Evolutionary conservation across 169 alveolate genomes (phyloP).

Genomic region (Cryptosporidium meleagridis): DNA sequence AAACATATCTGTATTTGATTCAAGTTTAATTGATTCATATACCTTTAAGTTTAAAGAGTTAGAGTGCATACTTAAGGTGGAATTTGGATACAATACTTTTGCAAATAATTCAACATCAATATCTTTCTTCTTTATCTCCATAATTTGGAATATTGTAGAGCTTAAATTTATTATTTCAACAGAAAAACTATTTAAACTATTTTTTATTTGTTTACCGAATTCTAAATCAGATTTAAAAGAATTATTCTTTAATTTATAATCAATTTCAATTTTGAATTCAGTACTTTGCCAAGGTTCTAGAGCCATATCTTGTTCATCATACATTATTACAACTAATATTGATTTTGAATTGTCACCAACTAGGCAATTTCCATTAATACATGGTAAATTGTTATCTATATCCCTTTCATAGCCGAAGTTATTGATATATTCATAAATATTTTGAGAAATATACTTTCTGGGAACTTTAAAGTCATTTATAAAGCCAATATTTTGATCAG

Average conservation of each 20-base stretch:
- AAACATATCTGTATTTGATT: neutral
- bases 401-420: neutral
- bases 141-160: neutral
- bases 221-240: neutral
- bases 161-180: conserved; percentile 1
- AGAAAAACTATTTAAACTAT: neutral
- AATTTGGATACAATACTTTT: conserved; percentile 3
- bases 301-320: conserved; percentile 11
- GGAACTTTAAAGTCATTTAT: neutral
- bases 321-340: conserved; percentile 9
- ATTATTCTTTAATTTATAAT: neutral
- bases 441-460: neutral
- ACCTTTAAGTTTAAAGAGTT: conserved; percentile 17
- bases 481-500: neutral
- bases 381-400: conserved; percentile 5
- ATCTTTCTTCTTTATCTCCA: neutral
- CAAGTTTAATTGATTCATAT: conserved; percentile 50
- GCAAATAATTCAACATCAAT: conserved; percentile 4
- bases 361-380: conserved; percentile 22
- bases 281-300: conserved; percentile 64
- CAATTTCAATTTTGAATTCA: conserved; percentile 16
- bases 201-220: neutral
- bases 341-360: conserved; percentile 1
- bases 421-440: neutral
- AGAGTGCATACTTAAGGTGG: neutral